A percentile compares a stretch with the other conserved stretches of the same genome.
Conservation (phyloP, 495 filamentous ascomycete genomes). For the Aspergillus saccharolyticus region DNA sequence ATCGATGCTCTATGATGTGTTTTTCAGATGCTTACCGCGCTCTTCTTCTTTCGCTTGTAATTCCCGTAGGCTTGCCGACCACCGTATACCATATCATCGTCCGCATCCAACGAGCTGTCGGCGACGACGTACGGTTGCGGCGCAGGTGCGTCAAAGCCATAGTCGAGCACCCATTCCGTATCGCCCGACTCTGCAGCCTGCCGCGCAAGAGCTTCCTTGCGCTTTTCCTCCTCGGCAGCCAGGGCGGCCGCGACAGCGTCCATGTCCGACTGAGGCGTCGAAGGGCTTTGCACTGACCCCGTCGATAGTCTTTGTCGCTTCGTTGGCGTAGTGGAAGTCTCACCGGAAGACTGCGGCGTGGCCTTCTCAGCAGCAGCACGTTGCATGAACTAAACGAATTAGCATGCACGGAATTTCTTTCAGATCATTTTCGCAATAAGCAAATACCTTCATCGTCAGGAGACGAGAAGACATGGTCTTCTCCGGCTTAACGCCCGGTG, state of each 20-base stretch:
- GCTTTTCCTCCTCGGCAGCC: slow-evolving; percentile 69
- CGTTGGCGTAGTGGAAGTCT: slow-evolving; percentile 25
- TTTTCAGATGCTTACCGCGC: slow-evolving; percentile 14
- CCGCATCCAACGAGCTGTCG: slow-evolving; percentile 35
- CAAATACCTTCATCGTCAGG: slow-evolving; percentile 78
- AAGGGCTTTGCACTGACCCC: slow-evolving; percentile 23
- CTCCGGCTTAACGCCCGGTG: slow-evolving; percentile 36
- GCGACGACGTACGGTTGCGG: slow-evolving; percentile 30
- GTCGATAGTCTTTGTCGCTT: slow-evolving; percentile 45
- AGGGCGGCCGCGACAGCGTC: slow-evolving; percentile 66
- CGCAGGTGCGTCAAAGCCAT: slow-evolving; percentile 16
- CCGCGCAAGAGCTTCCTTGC: slow-evolving; percentile 62
- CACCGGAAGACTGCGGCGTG: slow-evolving; percentile 31
- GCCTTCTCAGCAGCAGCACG: slow-evolving; percentile 63
- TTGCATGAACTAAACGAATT: slow-evolving; percentile 76
- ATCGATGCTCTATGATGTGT: not conserved
- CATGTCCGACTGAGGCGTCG: slow-evolving; percentile 34
- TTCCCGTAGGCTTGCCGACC: slow-evolving; percentile 38
- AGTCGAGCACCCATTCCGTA: slow-evolving; percentile 75
- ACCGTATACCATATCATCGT: slow-evolving; percentile 27
- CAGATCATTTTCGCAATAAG: not conserved
- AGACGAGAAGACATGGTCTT: slow-evolving; percentile 88
- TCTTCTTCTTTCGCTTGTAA: slow-evolving; percentile 34
- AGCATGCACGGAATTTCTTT: not conserved
- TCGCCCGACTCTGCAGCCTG: slow-evolving; percentile 74